These are phyloP conservation scores for Rhodomyrtus psidioides DNA, from an alignment of 441 rosid genomes.

Conservation along the genomic window DNA sequence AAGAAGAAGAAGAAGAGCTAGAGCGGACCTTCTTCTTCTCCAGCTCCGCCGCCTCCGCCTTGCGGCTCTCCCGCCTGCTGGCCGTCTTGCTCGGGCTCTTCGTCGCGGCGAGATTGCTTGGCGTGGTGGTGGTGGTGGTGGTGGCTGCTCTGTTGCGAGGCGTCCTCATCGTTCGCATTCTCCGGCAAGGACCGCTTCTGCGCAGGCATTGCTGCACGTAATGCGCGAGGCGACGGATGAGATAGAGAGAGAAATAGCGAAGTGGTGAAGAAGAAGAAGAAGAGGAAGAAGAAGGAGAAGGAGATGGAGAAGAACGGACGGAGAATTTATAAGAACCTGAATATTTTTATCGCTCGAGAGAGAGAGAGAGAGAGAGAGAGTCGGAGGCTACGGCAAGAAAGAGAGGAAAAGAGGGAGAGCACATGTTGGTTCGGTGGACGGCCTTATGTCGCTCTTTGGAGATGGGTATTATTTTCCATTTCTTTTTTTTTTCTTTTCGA, in stretches of 20 bases:
- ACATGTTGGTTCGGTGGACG: constrained; percentile 15
- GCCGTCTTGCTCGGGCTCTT: neutral
- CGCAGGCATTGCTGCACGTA: constrained; percentile 59
- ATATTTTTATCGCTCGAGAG: neutral
- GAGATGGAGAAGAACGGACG: neutral
- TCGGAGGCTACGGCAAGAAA: constrained; percentile 7
- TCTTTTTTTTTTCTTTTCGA: neutral
- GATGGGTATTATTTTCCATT: neutral
- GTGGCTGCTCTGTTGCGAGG: constrained; percentile 2
- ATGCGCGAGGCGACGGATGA: neutral
- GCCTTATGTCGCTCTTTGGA: neutral
- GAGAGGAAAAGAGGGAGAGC: neutral
- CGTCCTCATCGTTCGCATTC: constrained; percentile 22
- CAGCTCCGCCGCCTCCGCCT: constrained; percentile 6
- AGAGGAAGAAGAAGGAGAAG: constrained; percentile 4
- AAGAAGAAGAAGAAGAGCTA: neutral
- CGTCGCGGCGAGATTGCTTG: constrained; percentile 24
- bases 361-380: too few relatives aligned
- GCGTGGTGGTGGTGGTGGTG: constrained; percentile 14
- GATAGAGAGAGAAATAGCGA: neutral
- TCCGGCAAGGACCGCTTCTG: constrained; percentile 49
- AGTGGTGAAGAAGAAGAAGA: neutral
- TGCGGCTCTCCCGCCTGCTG: neutral
- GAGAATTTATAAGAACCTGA: neutral
- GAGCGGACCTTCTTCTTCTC: constrained; percentile 4